Evolutionary conservation across 2,329 filamentous ascomycete species (phyloP).

Genomic region (Verticillium dahliae): DNA sequence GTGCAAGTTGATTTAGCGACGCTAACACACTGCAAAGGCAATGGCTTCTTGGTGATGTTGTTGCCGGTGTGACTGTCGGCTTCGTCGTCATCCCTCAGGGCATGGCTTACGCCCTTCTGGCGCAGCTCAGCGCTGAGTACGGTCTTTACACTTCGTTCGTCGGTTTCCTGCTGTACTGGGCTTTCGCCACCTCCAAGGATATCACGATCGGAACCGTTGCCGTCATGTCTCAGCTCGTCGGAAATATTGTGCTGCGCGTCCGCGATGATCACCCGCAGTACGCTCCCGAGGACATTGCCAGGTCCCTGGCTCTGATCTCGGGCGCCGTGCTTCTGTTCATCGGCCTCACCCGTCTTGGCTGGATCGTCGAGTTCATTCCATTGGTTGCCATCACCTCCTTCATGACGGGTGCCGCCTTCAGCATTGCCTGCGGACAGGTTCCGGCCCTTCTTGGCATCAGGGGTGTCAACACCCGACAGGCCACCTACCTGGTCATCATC

Average conservation of each 20-base stretch:
- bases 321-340: slow-evolving; percentile 36
- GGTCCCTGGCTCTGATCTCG: slow-evolving; percentile 36
- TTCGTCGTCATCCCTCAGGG: slow-evolving; percentile 73
- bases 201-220: slow-evolving; percentile 63
- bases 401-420: slow-evolving; percentile 43
- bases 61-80: slow-evolving; percentile 51
- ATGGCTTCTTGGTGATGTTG: slow-evolving; percentile 12
- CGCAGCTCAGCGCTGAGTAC: slow-evolving; percentile 60
- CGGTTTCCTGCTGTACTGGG: slow-evolving; percentile 74
- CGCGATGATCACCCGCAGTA: slow-evolving; percentile 24
- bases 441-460: slow-evolving; percentile 35
- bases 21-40: background rate
- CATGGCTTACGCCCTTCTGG: slow-evolving; percentile 73
- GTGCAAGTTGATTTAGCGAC: background rate
- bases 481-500: slow-evolving; percentile 39
- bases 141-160: slow-evolving; percentile 80
- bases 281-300: slow-evolving; percentile 32
- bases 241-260: slow-evolving; percentile 35
- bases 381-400: slow-evolving; percentile 43
- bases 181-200: slow-evolving; percentile 79
- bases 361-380: slow-evolving; percentile 45
- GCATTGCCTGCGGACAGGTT: slow-evolving; percentile 41
- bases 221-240: slow-evolving; percentile 43
- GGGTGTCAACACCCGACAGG: slow-evolving; percentile 35
- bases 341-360: slow-evolving; percentile 40